Evolutionary conservation across 2,329 filamentous ascomycete genomes (phyloP).

Genomic region (Colletotrichum sp.): DNA sequence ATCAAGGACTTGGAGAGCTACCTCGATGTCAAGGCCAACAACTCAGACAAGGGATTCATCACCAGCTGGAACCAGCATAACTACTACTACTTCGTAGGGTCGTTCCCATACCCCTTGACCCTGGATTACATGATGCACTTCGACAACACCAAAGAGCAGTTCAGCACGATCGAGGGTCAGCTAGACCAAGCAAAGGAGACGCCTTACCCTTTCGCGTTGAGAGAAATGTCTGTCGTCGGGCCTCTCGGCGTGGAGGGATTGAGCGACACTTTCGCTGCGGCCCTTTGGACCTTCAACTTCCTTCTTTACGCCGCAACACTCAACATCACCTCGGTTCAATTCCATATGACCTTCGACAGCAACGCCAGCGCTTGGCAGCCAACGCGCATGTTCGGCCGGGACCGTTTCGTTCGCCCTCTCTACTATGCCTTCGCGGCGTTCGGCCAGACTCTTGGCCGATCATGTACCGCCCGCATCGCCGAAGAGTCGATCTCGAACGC

Average conservation of each 20-base stretch:
- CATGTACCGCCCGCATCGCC: conserved; percentile 11
- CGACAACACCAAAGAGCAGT: conserved; percentile 11
- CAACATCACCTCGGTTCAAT: conserved; percentile 16
- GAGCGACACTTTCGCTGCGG: conserved; percentile 14
- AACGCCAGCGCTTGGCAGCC: conserved; percentile 18
- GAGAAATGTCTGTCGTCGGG: conserved; percentile 16
- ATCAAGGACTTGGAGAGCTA: not conserved
- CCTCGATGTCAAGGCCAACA: not conserved
- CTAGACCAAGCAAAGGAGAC: conserved; percentile 4
- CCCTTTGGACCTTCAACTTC: conserved; percentile 14
- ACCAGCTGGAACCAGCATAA: conserved; percentile 16
- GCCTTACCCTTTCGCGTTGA: not conserved
- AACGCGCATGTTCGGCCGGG: conserved; percentile 15
- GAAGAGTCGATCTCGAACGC: not conserved
- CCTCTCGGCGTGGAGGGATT: conserved; percentile 9
- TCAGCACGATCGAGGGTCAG: conserved; percentile 3
- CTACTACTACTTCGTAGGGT: conserved; percentile 16
- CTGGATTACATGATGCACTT: conserved; percentile 19
- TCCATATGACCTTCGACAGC: conserved; percentile 16
- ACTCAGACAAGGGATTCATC: conserved; percentile 9
- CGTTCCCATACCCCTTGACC: conserved; percentile 11
- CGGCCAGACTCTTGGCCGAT: conserved; percentile 12
- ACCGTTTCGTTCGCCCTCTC: conserved; percentile 15
- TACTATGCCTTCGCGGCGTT: conserved; percentile 17
- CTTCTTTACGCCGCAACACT: conserved; percentile 11